A percentile compares a stretch with the other conserved stretches of the same genome.
These are phyloP conservation scores for Lactifluus pinguis DNA, from an alignment of 768 basidiomycete genomes.

Conservation along the genomic window DNA sequence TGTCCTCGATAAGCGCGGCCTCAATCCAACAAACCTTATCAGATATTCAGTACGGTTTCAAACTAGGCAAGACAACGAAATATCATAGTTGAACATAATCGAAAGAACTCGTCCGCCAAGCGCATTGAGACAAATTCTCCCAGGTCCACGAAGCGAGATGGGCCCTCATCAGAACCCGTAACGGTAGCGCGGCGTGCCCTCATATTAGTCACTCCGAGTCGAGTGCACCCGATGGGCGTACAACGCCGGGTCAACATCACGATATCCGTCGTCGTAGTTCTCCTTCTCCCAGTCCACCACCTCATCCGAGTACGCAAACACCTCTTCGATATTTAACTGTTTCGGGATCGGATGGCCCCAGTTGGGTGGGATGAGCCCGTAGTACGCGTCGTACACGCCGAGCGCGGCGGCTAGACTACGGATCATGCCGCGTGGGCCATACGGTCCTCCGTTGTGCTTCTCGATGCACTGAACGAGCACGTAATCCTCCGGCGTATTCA, in stretches of 20 bases:
- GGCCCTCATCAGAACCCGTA: background rate
- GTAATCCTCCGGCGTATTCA: conserved; percentile 8
- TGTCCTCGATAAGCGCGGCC: conserved; percentile 71
- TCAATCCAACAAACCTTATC: background rate
- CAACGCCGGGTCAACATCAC: background rate
- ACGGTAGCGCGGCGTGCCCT: background rate
- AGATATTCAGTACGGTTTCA: background rate
- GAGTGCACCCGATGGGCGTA: background rate
- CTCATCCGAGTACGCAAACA: background rate
- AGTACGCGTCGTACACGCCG: background rate
- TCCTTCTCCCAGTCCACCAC: background rate
- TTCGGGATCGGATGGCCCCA: conserved; percentile 10
- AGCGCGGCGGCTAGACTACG: conserved; percentile 13
- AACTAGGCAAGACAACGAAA: background rate
- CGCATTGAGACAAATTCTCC: background rate
- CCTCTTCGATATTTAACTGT: background rate
- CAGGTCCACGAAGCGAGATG: too few relatives aligned
- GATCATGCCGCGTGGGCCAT: conserved; percentile 17
- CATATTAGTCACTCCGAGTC: background rate
- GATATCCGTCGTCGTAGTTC: background rate
- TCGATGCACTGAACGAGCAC: conserved; percentile 5
- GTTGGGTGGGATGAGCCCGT: conserved; percentile 5
- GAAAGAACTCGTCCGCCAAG: background rate
- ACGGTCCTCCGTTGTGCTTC: conserved; percentile 1
- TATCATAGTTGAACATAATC: background rate